Evolutionary conservation across 2,329 filamentous ascomycete species (phyloP).

Genomic region (Penicillium corylophilum): DNA sequence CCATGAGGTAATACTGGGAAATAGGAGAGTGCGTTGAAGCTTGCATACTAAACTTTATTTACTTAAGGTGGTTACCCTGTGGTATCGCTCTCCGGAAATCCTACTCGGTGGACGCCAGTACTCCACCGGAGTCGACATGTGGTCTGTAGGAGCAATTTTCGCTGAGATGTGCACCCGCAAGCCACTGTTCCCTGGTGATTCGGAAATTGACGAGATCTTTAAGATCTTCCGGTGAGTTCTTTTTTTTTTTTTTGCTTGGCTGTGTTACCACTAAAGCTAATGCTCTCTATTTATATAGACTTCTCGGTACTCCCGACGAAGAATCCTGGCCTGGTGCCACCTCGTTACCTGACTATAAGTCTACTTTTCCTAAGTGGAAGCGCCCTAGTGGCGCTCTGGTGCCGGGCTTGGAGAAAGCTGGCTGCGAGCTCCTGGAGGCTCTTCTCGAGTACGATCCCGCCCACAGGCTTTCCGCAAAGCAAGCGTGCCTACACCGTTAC

Average conservation of each 20-base stretch:
- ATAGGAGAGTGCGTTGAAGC: neutral
- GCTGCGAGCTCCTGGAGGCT: conserved; percentile 53
- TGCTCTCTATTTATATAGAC: conserved; percentile 41
- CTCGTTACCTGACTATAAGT: conserved; percentile 92
- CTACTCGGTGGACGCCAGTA: conserved; percentile 87
- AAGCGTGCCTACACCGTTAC: conserved; percentile 80
- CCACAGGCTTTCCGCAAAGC: conserved; percentile 83
- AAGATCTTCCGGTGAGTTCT: conserved; percentile 78
- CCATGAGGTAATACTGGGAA: conserved; percentile 62
- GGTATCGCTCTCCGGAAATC: conserved; percentile 91
- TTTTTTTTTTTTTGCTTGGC: neutral
- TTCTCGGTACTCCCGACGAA: conserved; percentile 81
- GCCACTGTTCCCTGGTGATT: conserved; percentile 88
- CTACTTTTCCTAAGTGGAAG: conserved; percentile 88
- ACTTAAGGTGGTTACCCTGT: conserved; percentile 75
- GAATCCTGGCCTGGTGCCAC: conserved; percentile 85
- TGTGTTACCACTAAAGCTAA: neutral
- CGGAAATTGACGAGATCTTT: conserved; percentile 92
- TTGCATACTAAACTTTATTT: conserved; percentile 7
- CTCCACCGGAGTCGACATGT: conserved; percentile 93
- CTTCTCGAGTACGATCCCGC: conserved; percentile 87
- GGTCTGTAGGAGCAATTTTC: conserved; percentile 92
- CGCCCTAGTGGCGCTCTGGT: conserved; percentile 69
- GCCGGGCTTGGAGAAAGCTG: conserved; percentile 66
- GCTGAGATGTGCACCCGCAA: conserved; percentile 96